Evolutionary conservation across 139 green algal species (phyloP).

Genomic region (Klebsormidium nitens): DNA sequence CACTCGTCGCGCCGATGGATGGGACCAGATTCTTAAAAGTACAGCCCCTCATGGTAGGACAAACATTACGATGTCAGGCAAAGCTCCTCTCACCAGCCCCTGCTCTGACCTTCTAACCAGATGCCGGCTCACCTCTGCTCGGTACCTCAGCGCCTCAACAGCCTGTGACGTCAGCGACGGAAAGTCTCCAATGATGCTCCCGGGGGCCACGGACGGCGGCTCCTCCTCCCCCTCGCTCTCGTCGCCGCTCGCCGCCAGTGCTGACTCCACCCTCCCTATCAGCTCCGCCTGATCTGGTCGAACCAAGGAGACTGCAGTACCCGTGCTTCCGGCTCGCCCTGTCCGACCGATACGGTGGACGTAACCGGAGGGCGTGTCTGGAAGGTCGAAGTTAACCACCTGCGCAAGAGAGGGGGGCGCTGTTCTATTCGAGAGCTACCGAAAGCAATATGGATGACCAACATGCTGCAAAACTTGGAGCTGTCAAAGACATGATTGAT

Average conservation of each 20-base stretch:
- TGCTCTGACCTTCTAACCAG: too few relatives aligned
- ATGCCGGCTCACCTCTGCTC: too few relatives aligned
- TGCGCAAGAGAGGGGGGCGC: neutral
- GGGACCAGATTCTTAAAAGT: too few relatives aligned
- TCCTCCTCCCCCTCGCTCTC: too few relatives aligned
- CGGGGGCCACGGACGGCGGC: too few relatives aligned
- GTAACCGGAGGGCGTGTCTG: slow-evolving; percentile 48
- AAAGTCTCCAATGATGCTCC: too few relatives aligned
- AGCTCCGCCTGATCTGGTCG: neutral
- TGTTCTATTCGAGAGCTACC: neutral
- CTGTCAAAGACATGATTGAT: neutral
- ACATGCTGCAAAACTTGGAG: neutral
- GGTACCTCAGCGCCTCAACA: slow-evolving; percentile 48
- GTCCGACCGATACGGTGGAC: slow-evolving; percentile 88
- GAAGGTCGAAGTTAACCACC: slow-evolving; percentile 25
- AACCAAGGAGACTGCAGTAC: slow-evolving; percentile 26
- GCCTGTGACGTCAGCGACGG: neutral
- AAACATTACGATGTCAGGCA: too few relatives aligned
- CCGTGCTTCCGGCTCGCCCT: slow-evolving; percentile 63
- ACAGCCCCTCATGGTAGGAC: too few relatives aligned
- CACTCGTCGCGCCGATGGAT: too few relatives aligned
- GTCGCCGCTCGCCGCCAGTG: too few relatives aligned
- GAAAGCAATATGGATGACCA: neutral
- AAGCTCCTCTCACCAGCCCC: too few relatives aligned
- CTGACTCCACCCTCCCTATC: too few relatives aligned